phyloP scores from a whole-genome alignment of 1,284 basidiomycete genomes.

The Boletus sp. region DNA sequence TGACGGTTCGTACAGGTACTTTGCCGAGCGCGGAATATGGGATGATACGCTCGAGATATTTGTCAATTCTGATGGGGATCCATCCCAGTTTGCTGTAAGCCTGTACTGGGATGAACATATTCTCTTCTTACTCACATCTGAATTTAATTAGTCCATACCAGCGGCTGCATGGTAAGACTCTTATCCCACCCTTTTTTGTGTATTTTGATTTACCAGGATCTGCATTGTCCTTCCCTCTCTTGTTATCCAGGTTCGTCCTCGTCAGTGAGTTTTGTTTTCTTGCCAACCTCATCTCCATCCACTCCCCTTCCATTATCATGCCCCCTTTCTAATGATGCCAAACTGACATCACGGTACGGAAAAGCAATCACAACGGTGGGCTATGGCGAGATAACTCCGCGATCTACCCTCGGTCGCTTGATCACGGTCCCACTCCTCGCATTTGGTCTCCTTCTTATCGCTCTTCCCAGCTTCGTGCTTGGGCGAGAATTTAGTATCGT shows the following conservation, averaged over 20 bases:
- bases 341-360: background rate
- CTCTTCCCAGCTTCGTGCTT: slow-evolving; percentile 86
- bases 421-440: slow-evolving; percentile 83
- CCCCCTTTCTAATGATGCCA: background rate
- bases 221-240: background rate
- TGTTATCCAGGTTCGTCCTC: slow-evolving; percentile 42
- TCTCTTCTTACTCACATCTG: slow-evolving; percentile 4
- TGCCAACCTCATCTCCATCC: background rate
- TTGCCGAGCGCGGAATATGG: slow-evolving; percentile 87
- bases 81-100: slow-evolving; percentile 70
- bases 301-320: background rate
- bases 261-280: slow-evolving; percentile 48
- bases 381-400: slow-evolving; percentile 87
- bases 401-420: slow-evolving; percentile 80
- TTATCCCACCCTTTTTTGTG: background rate
- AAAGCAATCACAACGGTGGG: slow-evolving; percentile 82
- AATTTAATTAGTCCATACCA: slow-evolving; percentile 67
- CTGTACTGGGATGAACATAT: background rate
- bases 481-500: slow-evolving; percentile 87
- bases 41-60: slow-evolving; percentile 79
- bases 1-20: slow-evolving; percentile 59
- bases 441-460: slow-evolving; percentile 85
- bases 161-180: slow-evolving; percentile 66
- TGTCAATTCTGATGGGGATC: slow-evolving; percentile 82
- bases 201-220: background rate